Evolutionary conservation across 768 basidiomycete species (phyloP), one percentile per base, ranked within the genome.

Genomic region (Termitomyces sp.): DNA sequence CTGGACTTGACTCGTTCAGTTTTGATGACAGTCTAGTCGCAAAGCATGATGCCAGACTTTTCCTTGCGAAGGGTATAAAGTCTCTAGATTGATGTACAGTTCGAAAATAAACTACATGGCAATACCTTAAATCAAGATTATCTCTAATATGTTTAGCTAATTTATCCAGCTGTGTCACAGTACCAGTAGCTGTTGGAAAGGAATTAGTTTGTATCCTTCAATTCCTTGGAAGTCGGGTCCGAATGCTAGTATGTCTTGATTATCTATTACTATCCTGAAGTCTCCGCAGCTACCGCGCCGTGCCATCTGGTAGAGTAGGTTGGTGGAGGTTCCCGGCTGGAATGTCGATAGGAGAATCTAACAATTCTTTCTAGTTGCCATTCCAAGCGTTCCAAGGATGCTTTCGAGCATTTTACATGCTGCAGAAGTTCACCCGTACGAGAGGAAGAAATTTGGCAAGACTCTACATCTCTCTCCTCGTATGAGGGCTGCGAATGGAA

Each of bases 61-160:
- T 89, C 69, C 65, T 88, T 23, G 85, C 84, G 1, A 77, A 76
- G 60, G 85, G 82, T 14, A 67, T 69, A 37, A 83, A 77, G 58
- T 63, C 44, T n/a, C 14, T 3, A 9, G 41, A 29, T 29, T 54
- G 38, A 27, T 37, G 37, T 45, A 48, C 32, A 21, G 29, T 3
- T 16, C 10, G 3, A 2, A 10, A 29, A 3, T 7, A 29, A 7
- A 29, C 3, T 29, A 29, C 29, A 29, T 29, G 29, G 7, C 7
- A 29, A 29, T n/a, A n/a, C n/a, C n/a, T n/a, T n/a, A n/a, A n/a
- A n/a, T n/a, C n/a, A n/a, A n/a, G n/a, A n/a, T n/a, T n/a, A n/a
- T n/a, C n/a, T n/a, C n/a, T n/a, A n/a, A n/a, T n/a, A n/a, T n/a
- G n/a, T n/a, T n/a, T n/a, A n/a, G n/a, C n/a, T n/a, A n/a, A n/a